Conservation (phyloP, 2,329 filamentous ascomycete genomes). For the Gyromitra esculenta region DNA sequence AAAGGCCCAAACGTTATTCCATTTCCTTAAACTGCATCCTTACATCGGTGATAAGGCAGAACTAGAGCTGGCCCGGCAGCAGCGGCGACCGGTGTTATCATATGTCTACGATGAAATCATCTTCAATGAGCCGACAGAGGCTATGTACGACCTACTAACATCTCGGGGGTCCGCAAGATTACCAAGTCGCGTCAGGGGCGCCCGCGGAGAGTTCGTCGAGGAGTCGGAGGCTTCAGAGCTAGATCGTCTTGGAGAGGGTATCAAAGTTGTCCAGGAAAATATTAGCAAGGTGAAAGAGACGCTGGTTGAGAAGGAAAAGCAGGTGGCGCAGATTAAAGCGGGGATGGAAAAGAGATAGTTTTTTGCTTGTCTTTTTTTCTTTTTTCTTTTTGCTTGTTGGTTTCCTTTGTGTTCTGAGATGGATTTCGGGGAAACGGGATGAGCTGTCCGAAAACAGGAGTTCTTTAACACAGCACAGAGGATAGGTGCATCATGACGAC, state of each 20-base stretch:
- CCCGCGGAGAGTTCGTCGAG: constrained; percentile 55
- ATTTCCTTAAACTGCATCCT: constrained; percentile 88
- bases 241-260: constrained; percentile 56
- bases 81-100: constrained; percentile 71
- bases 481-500: constrained; percentile 14
- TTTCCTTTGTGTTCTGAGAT: constrained; percentile 22
- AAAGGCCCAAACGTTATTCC: constrained; percentile 95
- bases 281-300: constrained; percentile 56
- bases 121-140: constrained; percentile 95
- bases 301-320: constrained; percentile 57
- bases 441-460: constrained; percentile 19
- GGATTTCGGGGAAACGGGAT: constrained; percentile 40
- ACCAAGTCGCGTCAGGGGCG: constrained; percentile 52
- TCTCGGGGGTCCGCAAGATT: constrained; percentile 59
- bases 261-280: constrained; percentile 57
- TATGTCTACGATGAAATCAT: constrained; percentile 94
- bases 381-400: constrained; percentile 11
- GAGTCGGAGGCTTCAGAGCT: constrained; percentile 57
- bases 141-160: constrained; percentile 88
- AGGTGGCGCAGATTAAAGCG: constrained; percentile 57
- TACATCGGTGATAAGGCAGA: constrained; percentile 78
- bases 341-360: constrained; percentile 49
- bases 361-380: not conserved
- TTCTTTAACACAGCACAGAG: constrained; percentile 13
- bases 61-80: constrained; percentile 62